Evolutionary conservation across 371 early-diverging fungal genomes (phyloP).

Genomic region (Smittium culicis): DNA sequence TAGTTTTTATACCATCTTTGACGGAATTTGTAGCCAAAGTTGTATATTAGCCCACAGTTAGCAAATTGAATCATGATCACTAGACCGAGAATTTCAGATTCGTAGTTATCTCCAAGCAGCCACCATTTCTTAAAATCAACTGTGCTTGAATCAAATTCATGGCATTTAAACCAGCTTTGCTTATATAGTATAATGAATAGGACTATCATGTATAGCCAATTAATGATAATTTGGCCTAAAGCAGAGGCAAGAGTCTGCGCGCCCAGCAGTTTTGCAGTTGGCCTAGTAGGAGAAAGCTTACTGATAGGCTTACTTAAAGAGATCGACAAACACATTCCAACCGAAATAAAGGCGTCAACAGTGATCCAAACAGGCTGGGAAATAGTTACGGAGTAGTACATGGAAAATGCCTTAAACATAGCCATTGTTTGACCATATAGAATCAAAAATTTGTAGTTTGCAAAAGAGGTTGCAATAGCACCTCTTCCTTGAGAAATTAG

Average conservation of each 20-base stretch:
- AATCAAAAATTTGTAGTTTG: constrained; percentile 55
- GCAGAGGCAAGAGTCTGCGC: constrained; percentile 46
- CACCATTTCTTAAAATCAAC: constrained; percentile 55
- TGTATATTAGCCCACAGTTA: constrained; percentile 46
- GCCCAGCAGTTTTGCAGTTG: constrained; percentile 56
- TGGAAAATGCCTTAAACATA: constrained; percentile 48
- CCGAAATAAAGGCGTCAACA: constrained; percentile 50
- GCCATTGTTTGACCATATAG: constrained; percentile 66
- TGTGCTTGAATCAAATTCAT: constrained; percentile 48
- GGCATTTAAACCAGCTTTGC: constrained; percentile 51
- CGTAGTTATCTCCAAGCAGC: constrained; percentile 63
- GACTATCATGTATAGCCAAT: constrained; percentile 41
- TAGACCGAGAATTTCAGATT: constrained; percentile 41
- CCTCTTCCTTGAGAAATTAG: constrained; percentile 57
- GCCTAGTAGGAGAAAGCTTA: constrained; percentile 42
- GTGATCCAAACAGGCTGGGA: constrained; percentile 56
- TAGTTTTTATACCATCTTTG: constrained; percentile 48
- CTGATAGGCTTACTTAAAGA: constrained; percentile 45
- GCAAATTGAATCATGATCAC: constrained; percentile 48
- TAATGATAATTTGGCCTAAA: constrained; percentile 50
- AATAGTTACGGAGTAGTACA: constrained; percentile 48
- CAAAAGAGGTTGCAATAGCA: constrained; percentile 60
- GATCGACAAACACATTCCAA: constrained; percentile 48
- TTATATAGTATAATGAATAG: constrained; percentile 43
- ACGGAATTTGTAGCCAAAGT: constrained; percentile 50